phyloP scores from a whole-genome alignment of 345 rosid species.

The Pseudoturritis turrita region DNA sequence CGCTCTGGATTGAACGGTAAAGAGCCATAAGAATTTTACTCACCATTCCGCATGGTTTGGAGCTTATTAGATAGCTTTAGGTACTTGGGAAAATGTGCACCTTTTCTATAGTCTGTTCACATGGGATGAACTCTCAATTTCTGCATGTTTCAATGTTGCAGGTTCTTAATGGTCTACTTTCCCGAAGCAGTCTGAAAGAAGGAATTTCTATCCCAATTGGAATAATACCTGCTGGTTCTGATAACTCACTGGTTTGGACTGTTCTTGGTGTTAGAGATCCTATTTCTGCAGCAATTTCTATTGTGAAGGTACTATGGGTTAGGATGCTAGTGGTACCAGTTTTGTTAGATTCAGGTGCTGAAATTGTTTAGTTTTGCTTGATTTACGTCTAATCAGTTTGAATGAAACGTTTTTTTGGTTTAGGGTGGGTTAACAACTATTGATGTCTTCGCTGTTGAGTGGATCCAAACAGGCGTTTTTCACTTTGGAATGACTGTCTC shows the following conservation, averaged over 20 bases:
- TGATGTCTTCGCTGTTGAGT: slow-evolving; percentile 85
- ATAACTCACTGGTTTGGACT: slow-evolving; percentile 89
- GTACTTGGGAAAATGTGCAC: too few relatives aligned
- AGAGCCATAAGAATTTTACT: too few relatives aligned
- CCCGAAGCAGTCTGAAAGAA: slow-evolving; percentile 74
- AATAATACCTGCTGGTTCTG: slow-evolving; percentile 89
- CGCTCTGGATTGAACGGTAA: too few relatives aligned
- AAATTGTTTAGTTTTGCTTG: not conserved
- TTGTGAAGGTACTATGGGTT: slow-evolving; percentile 56
- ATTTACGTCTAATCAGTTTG: not conserved
- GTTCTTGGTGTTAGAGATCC: slow-evolving; percentile 91
- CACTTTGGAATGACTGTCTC: slow-evolving; percentile 86
- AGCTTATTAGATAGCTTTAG: too few relatives aligned
- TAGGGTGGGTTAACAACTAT: slow-evolving; percentile 89
- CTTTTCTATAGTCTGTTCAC: too few relatives aligned
- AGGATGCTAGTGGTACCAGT: not conserved
- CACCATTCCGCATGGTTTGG: too few relatives aligned
- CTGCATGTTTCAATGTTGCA: slow-evolving; percentile 26
- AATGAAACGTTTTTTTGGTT: slow-evolving; percentile 8
- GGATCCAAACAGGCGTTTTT: slow-evolving; percentile 68
- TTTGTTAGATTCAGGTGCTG: not conserved
- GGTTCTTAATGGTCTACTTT: slow-evolving; percentile 83
- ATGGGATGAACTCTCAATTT: not conserved
- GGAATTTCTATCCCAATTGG: slow-evolving; percentile 91
- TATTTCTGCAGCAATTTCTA: slow-evolving; percentile 76